Evolutionary conservation across 768 basidiomycete species (phyloP).

Genomic region (Boletus subparvulus): DNA sequence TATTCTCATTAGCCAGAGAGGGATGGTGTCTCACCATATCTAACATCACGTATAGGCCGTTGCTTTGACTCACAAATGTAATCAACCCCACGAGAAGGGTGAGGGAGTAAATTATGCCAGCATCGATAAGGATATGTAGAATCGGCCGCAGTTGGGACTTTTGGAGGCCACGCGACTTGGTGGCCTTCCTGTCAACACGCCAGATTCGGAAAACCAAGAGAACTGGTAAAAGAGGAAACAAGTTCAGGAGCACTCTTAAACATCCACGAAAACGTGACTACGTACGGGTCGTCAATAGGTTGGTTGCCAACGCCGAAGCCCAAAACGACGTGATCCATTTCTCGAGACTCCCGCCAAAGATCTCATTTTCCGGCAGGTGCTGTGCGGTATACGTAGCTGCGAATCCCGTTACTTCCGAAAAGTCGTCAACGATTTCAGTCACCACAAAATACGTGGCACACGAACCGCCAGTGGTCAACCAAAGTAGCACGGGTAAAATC

Average conservation of each 20-base stretch:
- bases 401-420: conserved; percentile 7
- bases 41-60: conserved; percentile 10
- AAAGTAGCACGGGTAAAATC: conserved; percentile 8
- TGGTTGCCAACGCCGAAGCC: conserved; percentile 2
- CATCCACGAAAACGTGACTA: background rate
- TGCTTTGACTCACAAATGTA: background rate
- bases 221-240: background rate
- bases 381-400: background rate
- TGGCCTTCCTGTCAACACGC: background rate
- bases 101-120: conserved; percentile 8
- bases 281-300: conserved; percentile 11
- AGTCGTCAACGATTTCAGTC: background rate
- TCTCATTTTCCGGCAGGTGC: background rate
- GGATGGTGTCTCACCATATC: conserved; percentile 5
- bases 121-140: conserved; percentile 1
- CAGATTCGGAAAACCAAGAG: conserved; percentile 6
- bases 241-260: background rate
- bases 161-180: background rate
- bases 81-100: conserved; percentile 5
- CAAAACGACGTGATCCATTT: conserved; percentile 9
- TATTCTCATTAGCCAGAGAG: background rate
- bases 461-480: conserved; percentile 1
- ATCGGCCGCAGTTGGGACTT: background rate
- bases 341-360: conserved; percentile 3
- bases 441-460: background rate